Evolutionary conservation across 2,329 filamentous ascomycete species (phyloP), one percentile per base, ranked within the genome.

Genomic region (Colletotrichum orchidophilum): DNA sequence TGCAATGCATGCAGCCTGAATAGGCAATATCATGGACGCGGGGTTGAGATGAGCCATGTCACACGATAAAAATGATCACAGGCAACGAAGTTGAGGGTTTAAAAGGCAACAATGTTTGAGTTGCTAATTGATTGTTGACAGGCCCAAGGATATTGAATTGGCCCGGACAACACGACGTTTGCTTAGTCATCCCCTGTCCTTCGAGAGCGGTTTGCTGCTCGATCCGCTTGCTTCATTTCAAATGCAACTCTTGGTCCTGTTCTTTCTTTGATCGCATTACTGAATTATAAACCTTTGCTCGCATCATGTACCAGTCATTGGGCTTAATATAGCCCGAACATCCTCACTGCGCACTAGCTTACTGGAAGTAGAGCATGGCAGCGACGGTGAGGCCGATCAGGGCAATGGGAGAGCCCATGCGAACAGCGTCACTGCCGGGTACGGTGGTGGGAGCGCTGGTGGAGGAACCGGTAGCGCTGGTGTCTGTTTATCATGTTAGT

Each of bases 321-420:
- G 27, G 33, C 63, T 46, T 39, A 26, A 42, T n/a, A 55, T 29
- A 21, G 46, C 53, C 53, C 52, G 13, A 31, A 31, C 13, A 15
- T 61, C 55, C 55, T 39, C 54, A 27, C 46, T 24, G 33, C 27
- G 29, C 33, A 53, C 31, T 52, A 53, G 70, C 63, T 78, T 81
- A 84, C 79, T 84, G 82, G 74, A 83, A 81, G 81, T 83, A 82
- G 74, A 83, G 69, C 72, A 84, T 79, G 62, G 81, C 79, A 63
- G 80, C 82, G 50, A 81, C 77, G 42, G 82, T 79, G 54, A 81
- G 77, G 39, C 83, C 76, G 73, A 84, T 77, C 33, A 84, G 77
- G 52, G 81, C 82, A 52, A 84, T 78, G n/a, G 82, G 80, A 24
- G 81, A 83, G 71, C 80, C 77, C 71, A 80, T 76, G 74, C 72